Conservation (phyloP, 768 basidiomycete species). For the Suillus clintonianus region DNA sequence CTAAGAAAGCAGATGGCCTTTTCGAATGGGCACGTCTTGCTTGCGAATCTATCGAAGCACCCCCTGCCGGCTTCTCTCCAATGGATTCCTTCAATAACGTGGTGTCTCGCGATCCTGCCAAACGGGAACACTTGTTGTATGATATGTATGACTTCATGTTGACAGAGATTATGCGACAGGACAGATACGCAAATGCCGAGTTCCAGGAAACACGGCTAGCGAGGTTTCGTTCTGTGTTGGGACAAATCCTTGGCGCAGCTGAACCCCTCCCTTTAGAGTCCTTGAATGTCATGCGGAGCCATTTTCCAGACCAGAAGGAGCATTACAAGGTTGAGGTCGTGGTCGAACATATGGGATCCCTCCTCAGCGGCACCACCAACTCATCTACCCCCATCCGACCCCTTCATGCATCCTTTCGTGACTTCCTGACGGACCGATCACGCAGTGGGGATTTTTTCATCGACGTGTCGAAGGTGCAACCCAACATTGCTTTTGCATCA, state of each 20-base stretch:
- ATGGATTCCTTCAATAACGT: background rate
- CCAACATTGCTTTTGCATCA: constrained; percentile 19
- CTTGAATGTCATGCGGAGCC: constrained; percentile 1
- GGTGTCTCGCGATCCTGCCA: background rate
- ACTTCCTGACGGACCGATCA: constrained; percentile 20
- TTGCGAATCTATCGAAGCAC: constrained; percentile 9
- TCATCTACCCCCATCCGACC: constrained; percentile 13
- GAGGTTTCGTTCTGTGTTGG: constrained; percentile 10
- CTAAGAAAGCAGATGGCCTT: constrained; percentile 6
- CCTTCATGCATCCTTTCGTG: constrained; percentile 30
- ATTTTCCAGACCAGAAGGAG: constrained; percentile 1
- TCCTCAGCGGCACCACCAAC: constrained; percentile 9
- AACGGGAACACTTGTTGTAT: constrained; percentile 5
- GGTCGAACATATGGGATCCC: constrained; percentile 5
- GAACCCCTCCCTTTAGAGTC: constrained; percentile 6
- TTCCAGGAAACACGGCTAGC: background rate
- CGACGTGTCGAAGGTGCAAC: constrained; percentile 12
- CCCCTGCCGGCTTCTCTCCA: background rate
- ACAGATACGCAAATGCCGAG: background rate
- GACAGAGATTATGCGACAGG: constrained; percentile 3
- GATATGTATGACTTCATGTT: constrained; percentile 9
- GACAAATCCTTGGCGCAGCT: constrained; percentile 4
- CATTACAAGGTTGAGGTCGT: constrained; percentile 8
- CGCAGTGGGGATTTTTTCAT: constrained; percentile 16
- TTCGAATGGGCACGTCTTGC: constrained; percentile 12